Base-by-base conservation (phyloP, 2,329 filamentous ascomycete species). In the Arthroderma sp. region DNA sequence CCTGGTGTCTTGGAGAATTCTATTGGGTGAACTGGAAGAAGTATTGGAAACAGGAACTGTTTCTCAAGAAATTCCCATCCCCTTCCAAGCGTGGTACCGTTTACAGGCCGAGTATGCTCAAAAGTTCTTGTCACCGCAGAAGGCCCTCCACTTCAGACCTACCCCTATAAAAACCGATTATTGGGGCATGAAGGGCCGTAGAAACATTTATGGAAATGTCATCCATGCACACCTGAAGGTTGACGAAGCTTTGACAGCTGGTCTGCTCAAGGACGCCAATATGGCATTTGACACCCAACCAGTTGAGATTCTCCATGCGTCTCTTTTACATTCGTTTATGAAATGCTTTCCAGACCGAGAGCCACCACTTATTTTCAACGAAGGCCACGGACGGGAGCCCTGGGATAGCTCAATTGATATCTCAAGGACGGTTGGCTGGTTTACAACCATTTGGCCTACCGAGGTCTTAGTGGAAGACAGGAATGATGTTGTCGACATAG, bases 361-460 rank as follows among this genome's bases (percentile, higher is more conserved):
- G 1, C 61, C 71, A 0, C 71, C 75, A 57, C 72, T 73, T 0
- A 68, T 79, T 15, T 77, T 75, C 62, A 77, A 76, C 47, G 76
- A 79, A 65, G 74, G 75, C 0, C 76, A 78, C 56, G 76, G 76
- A 4, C 71, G 76, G n/a, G 75, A 77, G 61, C 61, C 73, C 0
- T 76, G 74, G 69, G 70, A 76, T 54, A 53, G 68, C 0, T 68
- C 68, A 1, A 72, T 78, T 52, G 76, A 79, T 52, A 69, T 78
- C 4, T 76, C 76, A 2, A 70, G 74, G 4, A 79, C 76, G 1
- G 70, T 78, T 1, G 77, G 77, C 5, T 79, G 77, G 77, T 79
- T 78, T 59, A 78, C 76, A 0, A 75, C 74, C 21, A 63, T 78
- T 6, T 75, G 74, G 54, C 76, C 76, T 0, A 70, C 77, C 2